Conservation (phyloP, 148 eudicot species). For the Fallopia convolvulus region DNA sequence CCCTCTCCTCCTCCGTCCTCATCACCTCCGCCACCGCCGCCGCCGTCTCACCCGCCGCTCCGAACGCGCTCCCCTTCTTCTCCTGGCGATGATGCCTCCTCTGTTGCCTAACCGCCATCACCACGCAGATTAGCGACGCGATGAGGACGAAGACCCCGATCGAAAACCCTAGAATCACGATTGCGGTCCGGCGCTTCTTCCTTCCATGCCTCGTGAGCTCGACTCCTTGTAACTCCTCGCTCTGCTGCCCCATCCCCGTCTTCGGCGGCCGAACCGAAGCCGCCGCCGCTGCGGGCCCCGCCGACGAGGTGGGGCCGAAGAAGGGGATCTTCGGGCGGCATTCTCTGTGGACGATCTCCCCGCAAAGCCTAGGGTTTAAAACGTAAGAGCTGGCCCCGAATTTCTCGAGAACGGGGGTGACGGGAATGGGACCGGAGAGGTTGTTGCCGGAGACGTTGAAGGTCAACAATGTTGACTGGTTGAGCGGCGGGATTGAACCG, state of each 20-base stretch:
- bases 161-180: constrained; percentile 24
- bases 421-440: constrained; percentile 39
- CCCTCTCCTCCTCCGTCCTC: constrained; percentile 48
- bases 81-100: not conserved
- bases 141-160: constrained; percentile 24
- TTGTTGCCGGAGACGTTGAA: constrained; percentile 46
- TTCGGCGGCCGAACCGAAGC: constrained; percentile 4
- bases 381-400: constrained; percentile 22
- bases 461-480: constrained; percentile 33
- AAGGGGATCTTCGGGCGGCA: constrained; percentile 26
- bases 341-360: constrained; percentile 31
- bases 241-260: not conserved
- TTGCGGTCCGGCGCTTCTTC: constrained; percentile 10
- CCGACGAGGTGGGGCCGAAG: constrained; percentile 17
- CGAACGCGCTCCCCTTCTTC: not conserved
- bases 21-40: constrained; percentile 36
- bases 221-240: constrained; percentile 17
- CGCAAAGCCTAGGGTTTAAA: constrained; percentile 36
- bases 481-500: constrained; percentile 37
- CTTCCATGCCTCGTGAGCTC: constrained; percentile 9
- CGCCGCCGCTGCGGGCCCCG: constrained; percentile 12
- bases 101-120: constrained; percentile 25
- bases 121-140: constrained; percentile 19
- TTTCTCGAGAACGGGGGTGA: constrained; percentile 21
- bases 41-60: constrained; percentile 19